phyloP scores from a whole-genome alignment of 2,329 filamentous ascomycete species.

The Aureobasidium mangrovei region DNA sequence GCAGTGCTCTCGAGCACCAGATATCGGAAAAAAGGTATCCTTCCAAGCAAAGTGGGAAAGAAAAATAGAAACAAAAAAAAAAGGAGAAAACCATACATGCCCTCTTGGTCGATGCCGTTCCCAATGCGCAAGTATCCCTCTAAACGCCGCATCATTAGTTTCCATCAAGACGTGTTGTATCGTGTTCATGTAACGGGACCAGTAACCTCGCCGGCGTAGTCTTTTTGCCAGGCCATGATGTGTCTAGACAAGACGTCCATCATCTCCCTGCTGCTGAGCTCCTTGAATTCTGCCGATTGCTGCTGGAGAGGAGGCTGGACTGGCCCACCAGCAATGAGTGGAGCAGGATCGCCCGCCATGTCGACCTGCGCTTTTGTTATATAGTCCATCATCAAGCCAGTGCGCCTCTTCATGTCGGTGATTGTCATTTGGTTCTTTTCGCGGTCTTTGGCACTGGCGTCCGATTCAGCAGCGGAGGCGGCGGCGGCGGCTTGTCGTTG shows the following conservation, averaged over 20 bases:
- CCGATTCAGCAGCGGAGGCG: conserved; percentile 20
- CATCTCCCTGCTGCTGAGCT: conserved; percentile 75
- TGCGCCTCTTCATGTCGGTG: conserved; percentile 47
- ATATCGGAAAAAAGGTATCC: too few relatives aligned
- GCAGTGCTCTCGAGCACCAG: too few relatives aligned
- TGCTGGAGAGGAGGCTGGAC: conserved; percentile 16
- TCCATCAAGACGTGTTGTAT: too few relatives aligned
- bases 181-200: not conserved
- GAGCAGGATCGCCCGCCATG: conserved; percentile 55
- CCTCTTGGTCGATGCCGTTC: too few relatives aligned
- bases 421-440: conserved; percentile 20
- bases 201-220: conserved; percentile 33
- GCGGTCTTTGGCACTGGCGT: conserved; percentile 12
- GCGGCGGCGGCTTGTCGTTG: conserved; percentile 22
- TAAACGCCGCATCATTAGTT: too few relatives aligned
- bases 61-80: too few relatives aligned
- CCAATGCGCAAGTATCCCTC: too few relatives aligned
- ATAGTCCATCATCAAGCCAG: conserved; percentile 77
- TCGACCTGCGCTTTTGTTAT: conserved; percentile 85
- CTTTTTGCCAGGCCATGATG: conserved; percentile 75
- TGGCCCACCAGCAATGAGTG: conserved; percentile 22
- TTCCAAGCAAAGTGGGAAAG: too few relatives aligned
- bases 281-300: conserved; percentile 65
- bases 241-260: conserved; percentile 78
- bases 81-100: too few relatives aligned